phyloP scores from a whole-genome alignment of 83 land plant genomes.

The Thuja plicata region DNA sequence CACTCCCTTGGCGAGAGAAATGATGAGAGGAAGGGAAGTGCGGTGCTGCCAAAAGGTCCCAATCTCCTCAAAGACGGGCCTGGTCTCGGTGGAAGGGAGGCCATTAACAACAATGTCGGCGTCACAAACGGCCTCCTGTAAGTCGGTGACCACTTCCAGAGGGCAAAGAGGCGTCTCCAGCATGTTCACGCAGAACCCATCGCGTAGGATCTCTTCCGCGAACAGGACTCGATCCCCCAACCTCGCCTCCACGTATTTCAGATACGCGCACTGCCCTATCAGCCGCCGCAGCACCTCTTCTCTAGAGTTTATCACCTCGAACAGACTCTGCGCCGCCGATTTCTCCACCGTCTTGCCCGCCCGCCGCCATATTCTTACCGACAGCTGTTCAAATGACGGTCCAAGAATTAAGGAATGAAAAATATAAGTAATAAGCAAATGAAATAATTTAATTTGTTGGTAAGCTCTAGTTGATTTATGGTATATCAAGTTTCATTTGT shows the following conservation, averaged over 20 bases:
- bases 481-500: too few species aligned
- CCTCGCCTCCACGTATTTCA: conserved; percentile 75
- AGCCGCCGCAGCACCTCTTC: conserved; percentile 71
- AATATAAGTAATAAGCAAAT: too few species aligned
- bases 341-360: conserved; percentile 61
- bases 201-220: conserved; percentile 73
- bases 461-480: too few species aligned
- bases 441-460: too few species aligned
- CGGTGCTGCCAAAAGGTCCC: conserved; percentile 67
- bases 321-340: conserved; percentile 58
- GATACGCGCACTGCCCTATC: conserved; percentile 66
- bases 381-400: not conserved
- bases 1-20: conserved; percentile 69
- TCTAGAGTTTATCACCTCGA: conserved; percentile 75
- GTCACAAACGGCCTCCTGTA: conserved; percentile 84
- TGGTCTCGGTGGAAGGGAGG: conserved; percentile 72
- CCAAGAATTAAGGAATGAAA: too few species aligned
- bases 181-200: conserved; percentile 79
- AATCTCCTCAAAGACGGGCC: conserved; percentile 67
- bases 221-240: conserved; percentile 54
- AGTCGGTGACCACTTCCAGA: conserved; percentile 66
- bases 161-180: conserved; percentile 78
- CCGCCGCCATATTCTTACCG: conserved; percentile 58
- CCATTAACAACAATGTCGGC: conserved; percentile 79
- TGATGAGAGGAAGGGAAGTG: conserved; percentile 46